A percentile compares a stretch with the other conserved stretches of the same genome.
Evolutionary conservation across 352 stramenopile genomes (phyloP).

Genomic region (Stephanocyclus meneghinianus): DNA sequence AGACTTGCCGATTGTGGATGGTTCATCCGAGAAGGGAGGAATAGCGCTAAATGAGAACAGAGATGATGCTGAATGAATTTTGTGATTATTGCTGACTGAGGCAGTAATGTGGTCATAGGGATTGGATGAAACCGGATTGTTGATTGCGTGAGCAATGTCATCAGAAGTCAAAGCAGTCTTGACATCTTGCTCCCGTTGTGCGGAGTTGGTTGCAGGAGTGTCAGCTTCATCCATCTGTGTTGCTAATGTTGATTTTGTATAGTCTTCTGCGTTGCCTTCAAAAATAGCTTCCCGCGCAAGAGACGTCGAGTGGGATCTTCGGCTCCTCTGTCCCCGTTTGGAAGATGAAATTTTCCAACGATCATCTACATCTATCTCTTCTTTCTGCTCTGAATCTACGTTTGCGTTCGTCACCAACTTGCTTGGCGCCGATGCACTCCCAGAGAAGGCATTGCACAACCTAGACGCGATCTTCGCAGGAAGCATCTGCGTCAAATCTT

Average conservation of each 20-base stretch:
- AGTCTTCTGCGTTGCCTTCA: background rate
- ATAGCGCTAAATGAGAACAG: slow-evolving; percentile 28
- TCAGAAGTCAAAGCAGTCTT: slow-evolving; percentile 1
- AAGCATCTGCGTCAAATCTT: slow-evolving; percentile 38
- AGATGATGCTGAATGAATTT: slow-evolving; percentile 9
- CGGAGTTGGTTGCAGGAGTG: background rate
- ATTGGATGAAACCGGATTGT: slow-evolving; percentile 49
- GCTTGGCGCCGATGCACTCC: background rate
- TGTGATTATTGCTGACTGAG: slow-evolving; percentile 2
- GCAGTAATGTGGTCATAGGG: slow-evolving; percentile 55
- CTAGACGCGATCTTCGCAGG: slow-evolving; percentile 23
- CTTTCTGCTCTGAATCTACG: background rate
- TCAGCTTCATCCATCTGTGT: background rate
- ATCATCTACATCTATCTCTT: background rate
- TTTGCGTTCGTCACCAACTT: background rate
- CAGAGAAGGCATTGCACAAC: slow-evolving; percentile 30
- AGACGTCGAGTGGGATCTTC: slow-evolving; percentile 33
- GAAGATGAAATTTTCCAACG: background rate
- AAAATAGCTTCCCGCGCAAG: background rate
- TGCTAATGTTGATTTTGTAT: background rate
- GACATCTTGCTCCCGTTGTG: slow-evolving; percentile 17
- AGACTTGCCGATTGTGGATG: background rate
- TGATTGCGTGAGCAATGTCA: slow-evolving; percentile 28
- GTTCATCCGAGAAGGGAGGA: slow-evolving; percentile 7
- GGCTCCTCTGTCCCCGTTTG: slow-evolving; percentile 21